Percentiles rank a stretch among this genome's conserved stretches.
Evolutionary conservation across 139 green algal species (phyloP).

Genomic region (Haematococcus lacustris): DNA sequence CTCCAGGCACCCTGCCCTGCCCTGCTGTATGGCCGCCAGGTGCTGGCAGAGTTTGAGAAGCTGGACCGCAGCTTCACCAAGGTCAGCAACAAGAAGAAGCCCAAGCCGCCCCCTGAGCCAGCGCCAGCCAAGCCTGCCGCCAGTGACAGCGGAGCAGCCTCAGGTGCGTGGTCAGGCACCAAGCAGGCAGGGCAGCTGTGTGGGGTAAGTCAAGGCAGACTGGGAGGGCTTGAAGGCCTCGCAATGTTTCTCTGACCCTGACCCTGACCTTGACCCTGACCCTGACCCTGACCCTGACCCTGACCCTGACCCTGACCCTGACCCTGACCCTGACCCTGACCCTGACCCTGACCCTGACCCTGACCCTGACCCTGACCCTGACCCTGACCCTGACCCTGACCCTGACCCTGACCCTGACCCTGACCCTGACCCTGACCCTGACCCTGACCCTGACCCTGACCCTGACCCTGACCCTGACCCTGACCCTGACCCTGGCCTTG

Average conservation of each 20-base stretch:
- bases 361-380: no score
- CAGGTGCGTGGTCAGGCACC: background rate
- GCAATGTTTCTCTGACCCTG: background rate
- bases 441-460: no score
- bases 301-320: background rate
- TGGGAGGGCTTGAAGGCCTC: background rate
- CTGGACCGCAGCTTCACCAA: slow-evolving; percentile 45
- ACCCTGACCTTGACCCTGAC: background rate
- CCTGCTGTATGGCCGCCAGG: no score
- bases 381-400: no score
- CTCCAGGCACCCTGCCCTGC: no score
- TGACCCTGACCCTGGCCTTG: no score
- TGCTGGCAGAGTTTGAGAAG: slow-evolving; percentile 29
- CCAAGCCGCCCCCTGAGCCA: slow-evolving; percentile 39
- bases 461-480: no score
- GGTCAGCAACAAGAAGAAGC: slow-evolving; percentile 60
- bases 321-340: no score
- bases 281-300: background rate
- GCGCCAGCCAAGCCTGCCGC: slow-evolving; percentile 8
- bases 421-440: no score
- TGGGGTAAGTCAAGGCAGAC: background rate
- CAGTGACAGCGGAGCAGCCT: background rate
- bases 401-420: no score
- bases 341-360: no score
- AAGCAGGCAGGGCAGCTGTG: background rate